phyloP scores from a whole-genome alignment of 768 basidiomycete species.

The Holtermannia corniformis region DNA sequence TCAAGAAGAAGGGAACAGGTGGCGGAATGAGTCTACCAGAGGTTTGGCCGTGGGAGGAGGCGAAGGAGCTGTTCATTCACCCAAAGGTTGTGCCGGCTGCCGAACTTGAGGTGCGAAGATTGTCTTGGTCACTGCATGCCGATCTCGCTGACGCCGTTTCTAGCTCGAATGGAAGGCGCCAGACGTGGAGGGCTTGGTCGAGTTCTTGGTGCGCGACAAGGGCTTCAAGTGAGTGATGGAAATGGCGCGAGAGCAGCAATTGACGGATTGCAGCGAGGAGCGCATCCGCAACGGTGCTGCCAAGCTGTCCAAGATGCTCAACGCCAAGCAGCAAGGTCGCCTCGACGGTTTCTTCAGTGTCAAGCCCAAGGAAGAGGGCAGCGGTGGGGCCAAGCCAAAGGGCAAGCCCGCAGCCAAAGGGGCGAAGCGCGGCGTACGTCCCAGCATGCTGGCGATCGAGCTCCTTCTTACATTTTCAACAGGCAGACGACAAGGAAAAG shows the following conservation, averaged over 20 bases:
- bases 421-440: not conserved
- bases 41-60: conserved; percentile 95
- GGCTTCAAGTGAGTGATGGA: conserved; percentile 74
- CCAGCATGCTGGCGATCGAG: not conserved
- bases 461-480: too few relatives aligned
- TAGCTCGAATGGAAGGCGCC: conserved; percentile 95
- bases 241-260: not conserved
- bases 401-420: conserved; percentile 1
- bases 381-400: conserved; percentile 36
- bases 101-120: conserved; percentile 71
- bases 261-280: conserved; percentile 64
- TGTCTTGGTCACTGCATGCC: too few relatives aligned
- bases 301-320: conserved; percentile 76
- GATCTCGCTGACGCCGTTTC: too few relatives aligned
- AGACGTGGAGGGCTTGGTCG: conserved; percentile 82
- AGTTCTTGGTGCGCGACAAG: conserved; percentile 88
- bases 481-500: not conserved
- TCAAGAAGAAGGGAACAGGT: conserved; percentile 55
- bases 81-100: conserved; percentile 83
- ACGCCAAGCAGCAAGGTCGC: conserved; percentile 88
- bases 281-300: conserved; percentile 91
- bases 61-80: conserved; percentile 76
- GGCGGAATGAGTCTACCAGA: conserved; percentile 67
- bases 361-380: conserved; percentile 48
- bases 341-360: conserved; percentile 90